Base-by-base conservation (phyloP, 176 grass and related monocot species). In the Musa itinerans region DNA sequence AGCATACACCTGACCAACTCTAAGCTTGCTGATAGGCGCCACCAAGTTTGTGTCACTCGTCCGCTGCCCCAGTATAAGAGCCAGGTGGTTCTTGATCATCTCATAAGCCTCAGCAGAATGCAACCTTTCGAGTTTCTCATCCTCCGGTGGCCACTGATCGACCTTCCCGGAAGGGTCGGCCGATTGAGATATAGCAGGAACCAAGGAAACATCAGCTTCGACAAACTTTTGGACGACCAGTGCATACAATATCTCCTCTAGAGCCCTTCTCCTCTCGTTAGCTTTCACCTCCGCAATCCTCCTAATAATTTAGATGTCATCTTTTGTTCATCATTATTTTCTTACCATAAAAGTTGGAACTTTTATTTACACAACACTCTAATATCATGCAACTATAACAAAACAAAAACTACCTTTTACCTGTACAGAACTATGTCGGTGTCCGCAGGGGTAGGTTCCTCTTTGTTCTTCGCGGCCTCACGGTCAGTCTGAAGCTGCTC, bases 241-340 rank as follows among this genome's bases (percentile, higher is more conserved):
- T 11, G 95, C 81, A 16, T 99, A 99, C 19, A 94, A 91, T 71
- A 99, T 94, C 83, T 99, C 95, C 83, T 99, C 91, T 76, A 91
- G 81, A 21, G 90, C 76, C 75, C 84, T 94, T 81, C 76, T 84
- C 79, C 86, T 83, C 22, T 99, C 95, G 54, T 92, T 99, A 78
- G 86, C 95, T 80, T 99, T 99, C 25, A 99, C 88, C 77, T 99
- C 95, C 24, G 95, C 95, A 62, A 99, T 99, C 74, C 95, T 86
- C 83, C 94, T 98, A 78, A 82, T 56, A 78, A 73, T 67, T 49
- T 57, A 52, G 68, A 63, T 62, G 8, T 19, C 19, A 61, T 61
- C 19, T 61, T 43, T 43, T 5, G 34, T 43, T 0, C 34, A 43
- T 43, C 34, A 43, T 43, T 43, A 43, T 43, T 43, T 43, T 43